Percentiles rank a stretch among this genome's conserved stretches.
Conservation (phyloP, 2,329 filamentous ascomycete species). For the Fusarium haematococcum region DNA sequence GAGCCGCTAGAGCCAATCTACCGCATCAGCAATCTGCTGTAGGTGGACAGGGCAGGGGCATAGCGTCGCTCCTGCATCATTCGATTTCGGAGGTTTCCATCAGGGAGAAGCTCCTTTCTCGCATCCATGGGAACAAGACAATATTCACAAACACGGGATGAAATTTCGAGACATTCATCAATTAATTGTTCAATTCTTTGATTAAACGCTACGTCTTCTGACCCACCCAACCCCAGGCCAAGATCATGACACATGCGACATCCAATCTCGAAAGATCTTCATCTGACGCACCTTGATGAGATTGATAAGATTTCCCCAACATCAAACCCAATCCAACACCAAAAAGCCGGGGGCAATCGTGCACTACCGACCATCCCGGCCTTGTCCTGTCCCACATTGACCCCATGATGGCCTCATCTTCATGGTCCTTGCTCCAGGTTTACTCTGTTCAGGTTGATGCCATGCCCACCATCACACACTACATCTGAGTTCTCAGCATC, state of each 20-base stretch:
- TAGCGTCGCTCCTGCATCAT: constrained; percentile 26
- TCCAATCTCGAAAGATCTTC: constrained; percentile 30
- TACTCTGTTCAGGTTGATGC: background rate
- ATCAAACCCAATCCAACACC: constrained; percentile 10
- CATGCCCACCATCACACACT: background rate
- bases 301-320: constrained; percentile 44
- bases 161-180: background rate
- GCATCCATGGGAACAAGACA: background rate
- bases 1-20: constrained; percentile 14
- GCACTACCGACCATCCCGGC: constrained; percentile 22
- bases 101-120: constrained; percentile 23
- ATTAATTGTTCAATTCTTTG: background rate
- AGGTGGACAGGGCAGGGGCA: background rate
- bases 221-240: background rate
- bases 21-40: background rate
- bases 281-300: constrained; percentile 44
- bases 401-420: constrained; percentile 18
- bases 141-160: constrained; percentile 6
- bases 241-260: background rate
- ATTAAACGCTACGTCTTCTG: background rate
- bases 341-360: constrained; percentile 27
- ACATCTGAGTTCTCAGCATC: background rate
- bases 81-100: constrained; percentile 47
- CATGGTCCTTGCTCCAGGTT: background rate
- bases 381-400: constrained; percentile 27